Evolutionary conservation across 306 rosid genomes (phyloP).

Genomic region (Quillaja saponaria): DNA sequence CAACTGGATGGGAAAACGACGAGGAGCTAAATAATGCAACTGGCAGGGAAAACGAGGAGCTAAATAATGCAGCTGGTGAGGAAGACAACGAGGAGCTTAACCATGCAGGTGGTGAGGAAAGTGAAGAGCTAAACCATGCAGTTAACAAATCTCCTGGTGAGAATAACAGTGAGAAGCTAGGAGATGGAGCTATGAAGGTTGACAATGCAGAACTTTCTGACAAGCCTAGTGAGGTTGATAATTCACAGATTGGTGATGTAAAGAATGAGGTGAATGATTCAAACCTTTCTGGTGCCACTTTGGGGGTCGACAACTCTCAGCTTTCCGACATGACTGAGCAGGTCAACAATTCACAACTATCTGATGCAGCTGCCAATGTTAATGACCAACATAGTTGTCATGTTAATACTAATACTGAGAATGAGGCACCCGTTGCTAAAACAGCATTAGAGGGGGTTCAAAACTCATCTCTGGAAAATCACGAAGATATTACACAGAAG

Average conservation of each 20-base stretch:
- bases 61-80: constrained; percentile 31
- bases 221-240: constrained; percentile 31
- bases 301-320: constrained; percentile 36
- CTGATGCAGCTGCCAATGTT: constrained; percentile 33
- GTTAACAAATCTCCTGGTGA: too few relatives aligned
- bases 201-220: constrained; percentile 34
- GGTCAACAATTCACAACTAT: constrained; percentile 25
- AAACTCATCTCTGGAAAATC: constrained; percentile 58
- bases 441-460: constrained; percentile 52
- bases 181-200: constrained; percentile 36
- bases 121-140: constrained; percentile 43
- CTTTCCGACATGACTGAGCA: constrained; percentile 26
- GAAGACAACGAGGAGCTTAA: constrained; percentile 43
- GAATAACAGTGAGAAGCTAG: constrained; percentile 42
- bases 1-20: constrained; percentile 22
- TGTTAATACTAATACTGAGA: constrained; percentile 36
- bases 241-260: constrained; percentile 33
- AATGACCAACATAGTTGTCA: constrained; percentile 45
- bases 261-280: constrained; percentile 32
- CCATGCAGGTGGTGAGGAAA: constrained; percentile 42
- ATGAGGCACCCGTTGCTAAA: constrained; percentile 40
- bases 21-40: constrained; percentile 29
- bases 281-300: constrained; percentile 30
- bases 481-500: constrained; percentile 62
- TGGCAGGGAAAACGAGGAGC: constrained; percentile 33